Base-by-base conservation (phyloP, 305 asterid species). In the Andrographis paniculata region DNA sequence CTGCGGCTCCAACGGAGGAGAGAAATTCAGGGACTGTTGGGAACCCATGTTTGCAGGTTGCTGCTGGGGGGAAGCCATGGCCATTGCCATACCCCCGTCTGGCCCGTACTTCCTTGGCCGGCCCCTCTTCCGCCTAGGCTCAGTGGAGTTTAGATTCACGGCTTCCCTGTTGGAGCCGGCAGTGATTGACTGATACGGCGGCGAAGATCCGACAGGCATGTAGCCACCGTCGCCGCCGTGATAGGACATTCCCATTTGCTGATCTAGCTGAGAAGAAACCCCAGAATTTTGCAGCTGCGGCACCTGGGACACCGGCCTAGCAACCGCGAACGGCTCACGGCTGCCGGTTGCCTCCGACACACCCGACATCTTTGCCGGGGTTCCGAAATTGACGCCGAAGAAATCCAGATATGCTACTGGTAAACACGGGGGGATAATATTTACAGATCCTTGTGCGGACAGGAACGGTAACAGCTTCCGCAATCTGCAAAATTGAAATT, bases 51-150 rank as follows among this genome's bases (percentile, higher is more conserved):
- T 59, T 17, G 48, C 23, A 6, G 58, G 68, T 62, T 66, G 69
- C 64, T 66, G 69, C 37, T 42, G 70, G 14, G 33, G 41, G n/a
- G 76, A 15, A 36, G 60, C 50, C 53, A 42, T 17, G 11, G 37
- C 48, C 56, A 65, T 33, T 30, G 71, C 53, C 62, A 66, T 68
- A 54, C 64, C 55, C 20, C 77, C 80, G 54, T 76, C 80, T 0
- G 75, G 55, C 1, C 73, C 77, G 11, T 76, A 76, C 66, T 76
- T 76, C 62, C 80, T 64, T 7, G 84, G 80, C 17, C 84, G 68
- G 15, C 80, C 84, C 49, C 84, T 73, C 59, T 67, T 76, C 56
- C 84, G 66, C 47, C 68, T 72, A 55, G 64, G 77, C 2, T 71
- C 83, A 4, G 71, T 64, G 15, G 73, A 65, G 68, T 61, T 65